These are phyloP conservation scores for Linnemannia exigua DNA, from an alignment of 192 early-diverging fungal genomes.

Conservation along the genomic window DNA sequence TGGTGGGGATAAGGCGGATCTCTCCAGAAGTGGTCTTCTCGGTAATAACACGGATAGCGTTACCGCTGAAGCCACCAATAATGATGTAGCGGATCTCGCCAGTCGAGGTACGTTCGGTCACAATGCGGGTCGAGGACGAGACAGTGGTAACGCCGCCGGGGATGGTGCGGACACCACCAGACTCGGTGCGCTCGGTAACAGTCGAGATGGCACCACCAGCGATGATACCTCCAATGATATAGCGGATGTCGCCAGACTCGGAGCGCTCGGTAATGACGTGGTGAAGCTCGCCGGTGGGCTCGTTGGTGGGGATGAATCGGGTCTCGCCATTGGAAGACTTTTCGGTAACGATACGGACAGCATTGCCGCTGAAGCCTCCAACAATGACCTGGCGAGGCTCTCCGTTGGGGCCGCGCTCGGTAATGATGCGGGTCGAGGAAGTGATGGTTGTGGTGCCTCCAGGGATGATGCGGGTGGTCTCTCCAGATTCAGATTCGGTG, in stretches of 20 bases:
- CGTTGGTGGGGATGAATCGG: constrained; percentile 48
- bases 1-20: constrained; percentile 43
- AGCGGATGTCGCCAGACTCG: constrained; percentile 39
- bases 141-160: constrained; percentile 30
- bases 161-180: constrained; percentile 39
- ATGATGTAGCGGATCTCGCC: constrained; percentile 57
- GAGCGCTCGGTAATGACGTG: constrained; percentile 46
- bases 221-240: constrained; percentile 51
- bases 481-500: constrained; percentile 17
- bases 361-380: constrained; percentile 43
- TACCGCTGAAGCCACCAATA: constrained; percentile 50
- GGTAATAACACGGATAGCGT: constrained; percentile 47
- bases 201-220: constrained; percentile 26
- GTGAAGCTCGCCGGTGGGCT: constrained; percentile 46
- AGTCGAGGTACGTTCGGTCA: constrained; percentile 50
- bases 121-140: constrained; percentile 36
- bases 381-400: constrained; percentile 41
- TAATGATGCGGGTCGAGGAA: constrained; percentile 50
- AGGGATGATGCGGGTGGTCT: constrained; percentile 23
- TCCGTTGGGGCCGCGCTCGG: constrained; percentile 36
- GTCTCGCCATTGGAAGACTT: constrained; percentile 34
- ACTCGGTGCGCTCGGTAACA: constrained; percentile 26
- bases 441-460: constrained; percentile 26
- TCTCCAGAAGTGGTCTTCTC: constrained; percentile 41
- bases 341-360: constrained; percentile 52